Conservation (phyloP, 345 rosid species). For the Acer saccharum region DNA sequence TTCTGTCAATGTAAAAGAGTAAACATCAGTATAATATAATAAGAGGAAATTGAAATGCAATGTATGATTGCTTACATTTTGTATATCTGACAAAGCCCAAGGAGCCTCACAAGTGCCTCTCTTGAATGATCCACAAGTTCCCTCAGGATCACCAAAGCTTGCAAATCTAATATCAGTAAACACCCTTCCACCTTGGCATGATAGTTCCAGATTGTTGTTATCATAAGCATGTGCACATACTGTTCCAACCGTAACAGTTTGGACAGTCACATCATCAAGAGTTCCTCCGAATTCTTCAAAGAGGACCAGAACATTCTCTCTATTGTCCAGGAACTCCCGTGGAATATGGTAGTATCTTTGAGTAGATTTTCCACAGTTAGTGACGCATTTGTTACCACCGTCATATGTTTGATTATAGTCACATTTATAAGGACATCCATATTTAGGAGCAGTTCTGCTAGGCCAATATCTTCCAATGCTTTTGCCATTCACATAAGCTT, state of each 20-base stretch:
- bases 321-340: slow-evolving; percentile 35
- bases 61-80: slow-evolving; percentile 1
- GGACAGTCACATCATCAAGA: slow-evolving; percentile 35
- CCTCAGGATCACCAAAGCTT: slow-evolving; percentile 54
- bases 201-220: slow-evolving; percentile 37
- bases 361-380: slow-evolving; percentile 57
- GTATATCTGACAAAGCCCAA: background rate
- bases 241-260: slow-evolving; percentile 45
- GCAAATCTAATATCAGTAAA: slow-evolving; percentile 48
- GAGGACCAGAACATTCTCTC: slow-evolving; percentile 39
- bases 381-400: slow-evolving; percentile 27
- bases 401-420: slow-evolving; percentile 49
- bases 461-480: slow-evolving; percentile 82
- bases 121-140: slow-evolving; percentile 43
- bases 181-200: slow-evolving; percentile 44
- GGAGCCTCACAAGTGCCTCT: slow-evolving; percentile 11
- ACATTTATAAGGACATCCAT: slow-evolving; percentile 46
- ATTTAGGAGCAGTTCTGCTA: slow-evolving; percentile 26
- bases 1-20: background rate
- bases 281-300: slow-evolving; percentile 68
- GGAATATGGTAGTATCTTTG: slow-evolving; percentile 73
- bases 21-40: background rate
- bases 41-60: background rate
- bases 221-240: slow-evolving; percentile 47
- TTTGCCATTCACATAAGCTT: slow-evolving; percentile 72